Conservation (phyloP, 495 filamentous ascomycete species). For the Neurospora sp. region DNA sequence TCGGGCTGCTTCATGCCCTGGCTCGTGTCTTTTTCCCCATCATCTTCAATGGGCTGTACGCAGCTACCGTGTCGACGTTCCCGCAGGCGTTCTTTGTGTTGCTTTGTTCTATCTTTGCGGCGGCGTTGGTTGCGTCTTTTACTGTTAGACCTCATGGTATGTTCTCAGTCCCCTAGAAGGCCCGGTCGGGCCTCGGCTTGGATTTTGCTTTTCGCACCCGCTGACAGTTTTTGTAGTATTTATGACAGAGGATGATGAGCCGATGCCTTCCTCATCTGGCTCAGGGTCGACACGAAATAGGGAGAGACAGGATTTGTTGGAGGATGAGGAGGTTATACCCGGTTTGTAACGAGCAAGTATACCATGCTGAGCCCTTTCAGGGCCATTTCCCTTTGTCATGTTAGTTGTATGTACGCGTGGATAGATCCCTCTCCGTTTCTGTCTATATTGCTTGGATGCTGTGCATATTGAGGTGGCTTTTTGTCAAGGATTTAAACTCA, state of each 20-base stretch:
- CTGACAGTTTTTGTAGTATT: constrained; percentile 14
- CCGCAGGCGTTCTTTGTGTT: constrained; percentile 77
- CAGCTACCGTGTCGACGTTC: constrained; percentile 63
- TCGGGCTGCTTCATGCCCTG: constrained; percentile 73
- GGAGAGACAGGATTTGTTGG: constrained; percentile 7
- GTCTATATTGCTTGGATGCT: background rate
- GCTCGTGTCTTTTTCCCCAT: constrained; percentile 69
- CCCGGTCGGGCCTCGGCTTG: background rate
- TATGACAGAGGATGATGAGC: constrained; percentile 12
- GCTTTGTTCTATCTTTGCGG: constrained; percentile 54
- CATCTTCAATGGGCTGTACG: constrained; percentile 78
- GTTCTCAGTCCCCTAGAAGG: constrained; percentile 15
- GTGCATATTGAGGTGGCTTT: background rate
- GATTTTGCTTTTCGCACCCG: background rate
- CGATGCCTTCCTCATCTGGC: background rate
- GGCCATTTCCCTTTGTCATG: background rate
- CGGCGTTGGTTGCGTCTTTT: constrained; percentile 54
- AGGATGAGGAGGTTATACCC: constrained; percentile 22
- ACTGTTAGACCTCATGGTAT: constrained; percentile 64
- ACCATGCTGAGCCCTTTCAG: background rate
- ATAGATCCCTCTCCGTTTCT: background rate
- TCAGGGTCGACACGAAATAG: background rate
- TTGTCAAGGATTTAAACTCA: background rate
- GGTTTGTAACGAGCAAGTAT: background rate
- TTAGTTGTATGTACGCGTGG: background rate